Conservation (phyloP, 208 protist genomes). For the Crithidia thermophila region DNA sequence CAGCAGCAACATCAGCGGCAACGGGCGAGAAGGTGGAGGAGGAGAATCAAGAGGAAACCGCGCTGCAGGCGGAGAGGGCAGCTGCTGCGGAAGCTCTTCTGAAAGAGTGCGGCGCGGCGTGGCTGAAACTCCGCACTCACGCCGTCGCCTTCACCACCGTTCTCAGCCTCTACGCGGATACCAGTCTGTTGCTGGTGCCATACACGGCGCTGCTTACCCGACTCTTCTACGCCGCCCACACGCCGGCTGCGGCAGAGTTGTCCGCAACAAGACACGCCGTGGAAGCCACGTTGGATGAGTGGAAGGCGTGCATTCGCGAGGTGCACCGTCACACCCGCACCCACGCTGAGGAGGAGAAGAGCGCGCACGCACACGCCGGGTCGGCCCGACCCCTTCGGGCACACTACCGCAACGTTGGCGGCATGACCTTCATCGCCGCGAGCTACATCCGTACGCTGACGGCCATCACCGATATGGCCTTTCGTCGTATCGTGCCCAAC, state of each 20-base stretch:
- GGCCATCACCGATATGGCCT: background rate
- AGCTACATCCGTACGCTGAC: background rate
- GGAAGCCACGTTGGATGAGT: slow-evolving; percentile 5
- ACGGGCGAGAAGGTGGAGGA: background rate
- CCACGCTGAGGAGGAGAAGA: slow-evolving; percentile 11
- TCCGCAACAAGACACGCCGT: background rate
- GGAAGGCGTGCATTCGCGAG: slow-evolving; percentile 26
- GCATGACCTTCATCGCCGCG: background rate
- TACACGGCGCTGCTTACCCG: slow-evolving; percentile 19
- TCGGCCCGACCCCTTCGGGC: slow-evolving; percentile 4
- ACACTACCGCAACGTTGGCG: slow-evolving; percentile 4
- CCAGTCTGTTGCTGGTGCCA: slow-evolving; percentile 20
- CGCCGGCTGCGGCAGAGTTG: background rate
- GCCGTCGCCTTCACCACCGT: slow-evolving; percentile 10
- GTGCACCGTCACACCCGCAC: slow-evolving; percentile 11
- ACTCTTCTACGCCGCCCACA: slow-evolving; percentile 11
- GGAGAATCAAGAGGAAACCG: slow-evolving; percentile 3
- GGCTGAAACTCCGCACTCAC: slow-evolving; percentile 15
- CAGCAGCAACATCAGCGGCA: background rate
- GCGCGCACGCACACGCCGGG: slow-evolving; percentile 20
- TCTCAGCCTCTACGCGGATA: slow-evolving; percentile 21
- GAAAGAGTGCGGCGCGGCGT: slow-evolving; percentile 16
- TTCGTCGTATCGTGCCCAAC: background rate
- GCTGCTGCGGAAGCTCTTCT: background rate
- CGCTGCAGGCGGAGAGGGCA: background rate